Evolutionary conservation across 1,139 yeast genomes (phyloP).

Genomic region (Yamadazyma sp.): DNA sequence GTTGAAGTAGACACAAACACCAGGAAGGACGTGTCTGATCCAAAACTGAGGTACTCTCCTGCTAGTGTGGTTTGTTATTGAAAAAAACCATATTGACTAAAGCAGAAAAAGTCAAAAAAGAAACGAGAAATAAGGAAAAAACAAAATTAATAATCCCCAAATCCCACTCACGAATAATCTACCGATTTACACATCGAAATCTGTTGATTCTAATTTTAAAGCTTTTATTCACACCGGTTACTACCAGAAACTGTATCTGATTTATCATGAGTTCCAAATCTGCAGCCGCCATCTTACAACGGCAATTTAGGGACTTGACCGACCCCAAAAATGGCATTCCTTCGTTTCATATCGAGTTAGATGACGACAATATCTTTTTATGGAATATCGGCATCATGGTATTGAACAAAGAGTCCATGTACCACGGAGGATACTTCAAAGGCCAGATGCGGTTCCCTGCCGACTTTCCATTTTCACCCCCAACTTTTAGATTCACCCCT

Average conservation of each 20-base stretch:
- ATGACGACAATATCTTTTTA: constrained; percentile 84
- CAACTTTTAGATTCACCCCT: constrained; percentile 90
- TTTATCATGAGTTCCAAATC: constrained; percentile 48
- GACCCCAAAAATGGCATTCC: constrained; percentile 93
- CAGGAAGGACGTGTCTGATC: not conserved
- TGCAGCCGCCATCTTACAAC: constrained; percentile 80
- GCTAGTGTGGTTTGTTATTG: not conserved
- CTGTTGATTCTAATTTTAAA: not conserved
- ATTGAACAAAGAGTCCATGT: constrained; percentile 81
- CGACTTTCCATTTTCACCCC: constrained; percentile 91
- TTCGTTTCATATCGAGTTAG: constrained; percentile 82
- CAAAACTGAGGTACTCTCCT: no score
- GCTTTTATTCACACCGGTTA: not conserved
- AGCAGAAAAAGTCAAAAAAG: not conserved
- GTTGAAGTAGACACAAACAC: not conserved
- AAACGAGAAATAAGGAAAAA: not conserved
- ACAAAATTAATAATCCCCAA: constrained; percentile 1
- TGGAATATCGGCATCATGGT: constrained; percentile 97
- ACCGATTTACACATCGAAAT: not conserved
- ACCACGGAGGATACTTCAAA: constrained; percentile 94
- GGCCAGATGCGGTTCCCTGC: constrained; percentile 92
- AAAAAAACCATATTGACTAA: not conserved
- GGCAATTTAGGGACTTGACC: constrained; percentile 90
- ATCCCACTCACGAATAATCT: not conserved
- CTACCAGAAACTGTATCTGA: no score